Conservation (phyloP, 345 rosid species). For the Schrenkiella parvula region DNA sequence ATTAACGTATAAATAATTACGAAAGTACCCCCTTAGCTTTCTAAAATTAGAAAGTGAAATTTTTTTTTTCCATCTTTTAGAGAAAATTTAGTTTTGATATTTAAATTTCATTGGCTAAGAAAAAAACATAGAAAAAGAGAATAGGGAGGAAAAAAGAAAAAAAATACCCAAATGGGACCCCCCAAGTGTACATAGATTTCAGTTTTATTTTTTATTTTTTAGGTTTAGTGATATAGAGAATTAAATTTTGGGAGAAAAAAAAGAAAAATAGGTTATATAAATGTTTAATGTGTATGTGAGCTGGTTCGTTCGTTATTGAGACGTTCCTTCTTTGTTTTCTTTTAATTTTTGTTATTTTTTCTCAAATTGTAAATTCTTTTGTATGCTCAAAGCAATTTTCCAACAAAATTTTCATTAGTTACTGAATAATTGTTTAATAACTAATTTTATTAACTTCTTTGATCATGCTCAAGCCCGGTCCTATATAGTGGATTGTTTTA, state of each 20-base stretch:
- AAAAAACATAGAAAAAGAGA: not conserved
- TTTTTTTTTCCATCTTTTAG: not conserved
- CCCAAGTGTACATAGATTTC: conserved; percentile 25
- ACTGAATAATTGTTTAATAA: not conserved
- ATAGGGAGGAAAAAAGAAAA: not conserved
- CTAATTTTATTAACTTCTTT: not conserved
- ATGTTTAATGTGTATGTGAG: not conserved
- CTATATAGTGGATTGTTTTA: too few species aligned
- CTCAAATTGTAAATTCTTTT: conserved; percentile 15
- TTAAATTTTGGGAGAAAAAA: conserved; percentile 1
- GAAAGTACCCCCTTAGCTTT: not conserved
- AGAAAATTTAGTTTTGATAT: not conserved
- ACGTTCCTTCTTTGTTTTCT: not conserved
- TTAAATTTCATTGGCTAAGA: not conserved
- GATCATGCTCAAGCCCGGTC: too few species aligned
- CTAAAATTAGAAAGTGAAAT: conserved; percentile 18
- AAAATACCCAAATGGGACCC: conserved; percentile 17
- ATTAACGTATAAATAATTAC: not conserved
- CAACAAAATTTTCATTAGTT: not conserved
- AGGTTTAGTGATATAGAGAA: conserved; percentile 4
- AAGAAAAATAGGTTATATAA: not conserved
- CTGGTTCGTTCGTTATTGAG: not conserved
- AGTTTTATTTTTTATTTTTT: not conserved
- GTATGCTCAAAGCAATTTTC: not conserved
- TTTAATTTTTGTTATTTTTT: not conserved